phyloP scores from a whole-genome alignment of 2,329 filamentous ascomycete genomes.

The Fusarium clavum region DNA sequence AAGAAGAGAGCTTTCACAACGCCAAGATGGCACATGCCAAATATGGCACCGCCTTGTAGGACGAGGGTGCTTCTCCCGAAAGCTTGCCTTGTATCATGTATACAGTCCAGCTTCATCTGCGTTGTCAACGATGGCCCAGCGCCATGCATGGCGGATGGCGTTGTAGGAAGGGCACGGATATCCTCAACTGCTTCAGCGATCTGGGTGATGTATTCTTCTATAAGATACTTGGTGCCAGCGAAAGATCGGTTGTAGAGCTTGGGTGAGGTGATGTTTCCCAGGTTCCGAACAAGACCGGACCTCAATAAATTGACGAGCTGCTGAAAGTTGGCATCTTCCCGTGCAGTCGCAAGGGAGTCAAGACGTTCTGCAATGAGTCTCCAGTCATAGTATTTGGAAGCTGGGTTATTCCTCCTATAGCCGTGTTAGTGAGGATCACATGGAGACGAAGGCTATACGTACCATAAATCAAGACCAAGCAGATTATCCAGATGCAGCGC shows the following conservation, averaged over 20 bases:
- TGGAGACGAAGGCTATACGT: conserved; percentile 36
- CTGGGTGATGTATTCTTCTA: conserved; percentile 90
- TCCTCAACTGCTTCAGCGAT: conserved; percentile 85
- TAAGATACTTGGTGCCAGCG: conserved; percentile 87
- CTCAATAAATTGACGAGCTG: conserved; percentile 82
- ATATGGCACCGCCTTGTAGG: conserved; percentile 89
- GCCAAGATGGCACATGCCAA: conserved; percentile 89
- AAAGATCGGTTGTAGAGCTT: conserved; percentile 87
- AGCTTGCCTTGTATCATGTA: conserved; percentile 88
- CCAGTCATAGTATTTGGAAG: conserved; percentile 87
- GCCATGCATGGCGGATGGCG: conserved; percentile 54
- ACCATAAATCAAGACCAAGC: conserved; percentile 85
- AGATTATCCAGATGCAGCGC: conserved; percentile 85
- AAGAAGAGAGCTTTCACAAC: conserved; percentile 89
- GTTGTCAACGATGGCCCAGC: conserved; percentile 65
- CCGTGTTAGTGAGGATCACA: conserved; percentile 21
- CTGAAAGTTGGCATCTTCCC: conserved; percentile 78
- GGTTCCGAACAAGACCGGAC: conserved; percentile 82
- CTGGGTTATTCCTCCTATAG: conserved; percentile 81
- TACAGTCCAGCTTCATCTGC: conserved; percentile 84
- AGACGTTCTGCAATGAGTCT: conserved; percentile 83
- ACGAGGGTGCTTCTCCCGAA: conserved; percentile 89
- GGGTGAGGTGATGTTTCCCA: conserved; percentile 89
- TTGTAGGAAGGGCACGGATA: conserved; percentile 74
- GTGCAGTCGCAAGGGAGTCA: conserved; percentile 74